phyloP scores from a whole-genome alignment of 306 rosid species.

The Senna tora region DNA sequence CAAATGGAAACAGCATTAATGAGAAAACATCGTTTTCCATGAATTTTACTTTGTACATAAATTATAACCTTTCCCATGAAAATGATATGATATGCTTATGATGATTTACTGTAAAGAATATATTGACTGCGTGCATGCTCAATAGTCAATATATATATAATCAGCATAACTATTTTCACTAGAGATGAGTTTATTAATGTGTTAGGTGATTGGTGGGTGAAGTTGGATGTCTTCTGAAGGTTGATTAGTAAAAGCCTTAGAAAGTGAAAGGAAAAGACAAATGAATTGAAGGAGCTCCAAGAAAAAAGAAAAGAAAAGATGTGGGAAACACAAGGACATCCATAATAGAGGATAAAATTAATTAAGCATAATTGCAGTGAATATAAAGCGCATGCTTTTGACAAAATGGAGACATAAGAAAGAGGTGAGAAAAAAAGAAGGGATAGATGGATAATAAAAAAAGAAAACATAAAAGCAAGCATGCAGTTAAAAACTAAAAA shows the following conservation, averaged over 20 bases:
- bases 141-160: background rate
- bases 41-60: background rate
- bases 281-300: background rate
- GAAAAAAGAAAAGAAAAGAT: background rate
- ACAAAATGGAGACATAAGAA: no score
- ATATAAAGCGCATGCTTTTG: background rate
- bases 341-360: background rate
- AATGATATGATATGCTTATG: constrained; percentile 29
- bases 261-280: no score
- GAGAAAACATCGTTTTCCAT: background rate
- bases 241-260: background rate
- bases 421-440: background rate
- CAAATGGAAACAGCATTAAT: background rate
- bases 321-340: background rate
- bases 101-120: background rate
- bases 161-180: background rate
- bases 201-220: background rate
- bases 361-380: background rate
- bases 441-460: no score
- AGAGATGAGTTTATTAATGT: background rate
- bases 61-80: background rate
- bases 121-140: background rate
- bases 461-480: background rate
- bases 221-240: background rate
- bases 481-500: background rate